phyloP scores from a whole-genome alignment of 495 filamentous ascomycete genomes.

The Xylaria sp. region DNA sequence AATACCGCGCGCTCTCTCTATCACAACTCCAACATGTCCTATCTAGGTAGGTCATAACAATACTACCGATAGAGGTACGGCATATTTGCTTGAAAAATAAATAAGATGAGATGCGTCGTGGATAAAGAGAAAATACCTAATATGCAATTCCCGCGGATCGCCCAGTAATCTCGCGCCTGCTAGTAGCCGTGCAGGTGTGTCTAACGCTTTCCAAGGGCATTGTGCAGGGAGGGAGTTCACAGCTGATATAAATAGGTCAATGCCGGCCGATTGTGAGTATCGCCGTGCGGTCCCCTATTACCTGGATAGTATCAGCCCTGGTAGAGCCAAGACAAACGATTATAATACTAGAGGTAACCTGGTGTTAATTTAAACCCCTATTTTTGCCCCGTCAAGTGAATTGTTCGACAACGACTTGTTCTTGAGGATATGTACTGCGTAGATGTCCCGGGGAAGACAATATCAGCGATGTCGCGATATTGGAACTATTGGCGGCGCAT shows the following conservation, averaged over 20 bases:
- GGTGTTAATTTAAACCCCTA: background rate
- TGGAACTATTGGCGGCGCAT: background rate
- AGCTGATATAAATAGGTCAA: slow-evolving; percentile 1
- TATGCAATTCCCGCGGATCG: background rate
- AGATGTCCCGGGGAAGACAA: background rate
- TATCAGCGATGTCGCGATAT: slow-evolving; percentile 10
- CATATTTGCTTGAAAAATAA: background rate
- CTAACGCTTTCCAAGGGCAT: background rate
- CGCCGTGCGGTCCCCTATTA: background rate
- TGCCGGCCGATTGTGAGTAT: background rate
- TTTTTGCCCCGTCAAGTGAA: background rate
- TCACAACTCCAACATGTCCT: background rate
- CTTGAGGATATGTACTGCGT: no score
- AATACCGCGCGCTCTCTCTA: background rate
- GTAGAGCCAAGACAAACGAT: background rate
- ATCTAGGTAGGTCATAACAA: background rate
- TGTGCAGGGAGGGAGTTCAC: background rate
- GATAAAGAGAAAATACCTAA: background rate
- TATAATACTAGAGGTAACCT: background rate
- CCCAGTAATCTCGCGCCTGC: background rate
- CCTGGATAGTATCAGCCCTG: no score
- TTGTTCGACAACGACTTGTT: background rate
- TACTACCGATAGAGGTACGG: background rate
- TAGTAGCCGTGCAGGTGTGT: background rate
- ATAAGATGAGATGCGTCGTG: background rate